Evolutionary conservation across 2,329 filamentous ascomycete genomes (phyloP).

Genomic region (Hyphodiscus sp.): DNA sequence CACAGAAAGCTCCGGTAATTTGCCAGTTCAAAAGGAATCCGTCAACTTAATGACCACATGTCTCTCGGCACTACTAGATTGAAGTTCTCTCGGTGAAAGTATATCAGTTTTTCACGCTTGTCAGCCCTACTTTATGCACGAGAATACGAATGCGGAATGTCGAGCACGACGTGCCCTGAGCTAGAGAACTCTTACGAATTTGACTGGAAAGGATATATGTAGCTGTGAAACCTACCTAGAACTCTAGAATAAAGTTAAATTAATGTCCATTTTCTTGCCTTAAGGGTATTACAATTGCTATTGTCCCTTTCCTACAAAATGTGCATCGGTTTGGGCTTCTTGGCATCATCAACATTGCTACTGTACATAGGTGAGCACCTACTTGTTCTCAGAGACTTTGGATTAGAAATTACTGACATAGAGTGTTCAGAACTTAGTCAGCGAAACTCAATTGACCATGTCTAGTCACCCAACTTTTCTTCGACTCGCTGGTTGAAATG

Average conservation of each 20-base stretch:
- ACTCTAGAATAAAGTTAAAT: not conserved
- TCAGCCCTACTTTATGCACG: not conserved
- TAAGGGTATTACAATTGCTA: too few species aligned
- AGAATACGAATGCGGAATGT: not conserved
- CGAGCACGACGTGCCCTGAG: not conserved
- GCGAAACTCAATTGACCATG: not conserved
- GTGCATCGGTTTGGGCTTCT: not conserved
- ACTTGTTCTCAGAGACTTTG: not conserved
- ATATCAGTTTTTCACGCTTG: not conserved
- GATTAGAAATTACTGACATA: not conserved
- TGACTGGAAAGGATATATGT: not conserved
- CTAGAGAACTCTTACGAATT: not conserved
- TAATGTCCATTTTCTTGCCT: too few species aligned
- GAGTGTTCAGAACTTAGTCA: not conserved
- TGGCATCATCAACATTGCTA: not conserved
- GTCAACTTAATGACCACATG: not conserved
- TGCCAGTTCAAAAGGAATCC: not conserved
- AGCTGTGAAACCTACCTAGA: not conserved
- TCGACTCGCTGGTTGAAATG: not conserved
- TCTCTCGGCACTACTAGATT: not conserved
- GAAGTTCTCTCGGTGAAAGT: not conserved
- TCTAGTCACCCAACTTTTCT: not conserved
- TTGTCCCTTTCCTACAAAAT: not conserved
- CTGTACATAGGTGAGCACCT: not conserved
- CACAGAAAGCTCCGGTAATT: not conserved